These are phyloP conservation scores for Trifolium repens DNA, from an alignment of 306 rosid genomes.

Conservation along the genomic window DNA sequence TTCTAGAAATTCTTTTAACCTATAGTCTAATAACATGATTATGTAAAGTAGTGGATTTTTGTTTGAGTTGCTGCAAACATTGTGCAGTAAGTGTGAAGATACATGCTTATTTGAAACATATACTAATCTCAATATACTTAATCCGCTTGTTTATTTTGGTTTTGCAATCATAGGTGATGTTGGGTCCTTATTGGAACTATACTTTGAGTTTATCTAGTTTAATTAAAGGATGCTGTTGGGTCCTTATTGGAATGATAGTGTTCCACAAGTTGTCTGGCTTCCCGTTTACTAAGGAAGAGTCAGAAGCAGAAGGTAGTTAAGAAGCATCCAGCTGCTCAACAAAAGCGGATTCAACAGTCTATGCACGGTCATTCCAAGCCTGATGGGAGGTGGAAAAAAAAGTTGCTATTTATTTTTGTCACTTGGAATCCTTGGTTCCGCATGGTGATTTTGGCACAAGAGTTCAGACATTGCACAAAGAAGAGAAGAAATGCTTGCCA, in stretches of 20 bases:
- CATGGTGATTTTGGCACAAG: conserved; percentile 74
- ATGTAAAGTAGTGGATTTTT: conserved; percentile 28
- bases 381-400: conserved; percentile 81
- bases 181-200: no score
- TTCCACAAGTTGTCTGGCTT: conserved; percentile 53
- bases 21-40: conserved; percentile 17
- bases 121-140: conserved; percentile 28
- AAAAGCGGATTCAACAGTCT: conserved; percentile 48
- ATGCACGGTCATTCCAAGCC: conserved; percentile 52
- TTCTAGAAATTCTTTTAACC: not conserved
- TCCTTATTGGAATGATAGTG: conserved; percentile 57
- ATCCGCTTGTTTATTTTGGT: conserved; percentile 40
- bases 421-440: conserved; percentile 58
- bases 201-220: conserved; percentile 37
- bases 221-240: conserved; percentile 58
- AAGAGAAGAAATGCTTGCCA: conserved; percentile 83
- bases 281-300: conserved; percentile 51
- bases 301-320: conserved; percentile 48
- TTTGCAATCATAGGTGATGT: conserved; percentile 42
- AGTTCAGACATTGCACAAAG: conserved; percentile 51
- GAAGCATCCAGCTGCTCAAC: conserved; percentile 46
- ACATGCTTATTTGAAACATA: conserved; percentile 38
- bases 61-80: conserved; percentile 12
- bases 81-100: conserved; percentile 29
- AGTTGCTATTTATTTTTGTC: conserved; percentile 54